Evolutionary conservation across 108 stramenopile genomes (phyloP).

Genomic region (Pseudonitzschia delicatissima): DNA sequence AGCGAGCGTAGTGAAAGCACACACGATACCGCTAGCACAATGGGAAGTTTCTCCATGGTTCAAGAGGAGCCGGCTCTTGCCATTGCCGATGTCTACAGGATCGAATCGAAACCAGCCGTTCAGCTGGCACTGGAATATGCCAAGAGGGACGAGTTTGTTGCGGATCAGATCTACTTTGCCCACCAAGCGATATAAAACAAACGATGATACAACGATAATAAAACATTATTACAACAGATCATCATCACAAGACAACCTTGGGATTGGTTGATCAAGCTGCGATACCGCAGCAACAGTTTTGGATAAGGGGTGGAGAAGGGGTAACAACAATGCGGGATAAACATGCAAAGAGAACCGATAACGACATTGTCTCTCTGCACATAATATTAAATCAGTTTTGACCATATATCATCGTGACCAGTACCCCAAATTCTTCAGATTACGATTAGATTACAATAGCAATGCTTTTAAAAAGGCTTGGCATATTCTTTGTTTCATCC

Average conservation of each 20-base stretch:
- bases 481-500: no score
- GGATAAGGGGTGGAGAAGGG: neutral
- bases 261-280: neutral
- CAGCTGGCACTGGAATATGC: neutral
- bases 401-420: no score
- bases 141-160: neutral
- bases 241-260: neutral
- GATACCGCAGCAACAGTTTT: neutral
- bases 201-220: neutral
- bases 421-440: no score
- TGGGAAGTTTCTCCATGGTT: neutral
- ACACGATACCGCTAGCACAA: neutral
- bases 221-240: neutral
- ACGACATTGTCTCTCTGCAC: no score
- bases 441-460: no score
- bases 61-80: neutral
- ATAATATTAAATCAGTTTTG: no score
- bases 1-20: neutral
- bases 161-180: neutral
- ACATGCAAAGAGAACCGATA: neutral
- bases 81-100: neutral
- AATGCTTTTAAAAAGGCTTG: no score
- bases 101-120: neutral
- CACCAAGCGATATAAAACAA: neutral
- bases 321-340: neutral